Evolutionary conservation across 352 stramenopile species (phyloP), one percentile per base, ranked within the genome.

Genomic region (Lagenidium giganteum): DNA sequence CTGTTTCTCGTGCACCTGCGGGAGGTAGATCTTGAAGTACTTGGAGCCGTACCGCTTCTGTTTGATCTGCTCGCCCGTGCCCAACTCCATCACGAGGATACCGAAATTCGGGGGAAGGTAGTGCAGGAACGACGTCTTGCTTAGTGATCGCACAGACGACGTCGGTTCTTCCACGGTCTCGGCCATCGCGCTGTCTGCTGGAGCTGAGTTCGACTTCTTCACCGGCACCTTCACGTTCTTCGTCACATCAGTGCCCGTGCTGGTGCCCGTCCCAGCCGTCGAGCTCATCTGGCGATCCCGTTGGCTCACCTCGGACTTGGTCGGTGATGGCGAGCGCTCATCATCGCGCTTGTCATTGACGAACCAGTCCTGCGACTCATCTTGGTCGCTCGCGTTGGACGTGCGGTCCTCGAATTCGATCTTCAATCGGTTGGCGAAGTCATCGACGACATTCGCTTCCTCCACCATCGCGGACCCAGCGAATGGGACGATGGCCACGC

Each of bases 331-430:
- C 25, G 54, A 35, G 2, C 41, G 42, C 27, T 65, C 52, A 6
- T 66, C 38, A 16, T 65, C 64, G 11, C 40, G 59, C 31, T 73
- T 64, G 38, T 91, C 78, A 51, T 91, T 88, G 23, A 88, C 78
- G 37, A 90, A 90, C 78, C 78, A 90, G 43, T 90, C 75, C 60
- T 90, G 70, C 9, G 61, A 80, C 22, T 77, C 77, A 23, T 81
- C 63, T 9, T 51, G 44, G 30, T 83, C 72, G 41, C 73, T 81
- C 26, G 54, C 60, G 21, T 77, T 53, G 0, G 73, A 83, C 8
- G 54, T 52, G n/a, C 45, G 55, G 18, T 85, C 72, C 42, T 90
- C 75, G 32, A 90, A 90, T 48, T 90, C 70, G 11, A 71, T 59
- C 42, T 82, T 78, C 27, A 83, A 65, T 44, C 75, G 70, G 27